Conservation (phyloP, 106 monocot species). For the Xerophyta viscosa region DNA sequence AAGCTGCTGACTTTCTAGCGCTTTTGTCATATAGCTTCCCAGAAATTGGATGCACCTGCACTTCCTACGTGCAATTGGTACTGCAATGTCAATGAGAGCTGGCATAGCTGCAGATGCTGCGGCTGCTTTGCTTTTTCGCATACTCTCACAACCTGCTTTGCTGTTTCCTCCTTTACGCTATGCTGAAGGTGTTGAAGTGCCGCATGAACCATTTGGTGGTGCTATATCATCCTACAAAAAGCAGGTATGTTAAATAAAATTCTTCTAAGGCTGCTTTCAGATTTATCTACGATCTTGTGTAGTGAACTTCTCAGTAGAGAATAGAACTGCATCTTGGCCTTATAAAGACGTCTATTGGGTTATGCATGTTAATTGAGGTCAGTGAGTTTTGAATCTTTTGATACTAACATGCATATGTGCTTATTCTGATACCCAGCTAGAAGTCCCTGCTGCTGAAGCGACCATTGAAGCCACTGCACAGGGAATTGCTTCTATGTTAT, state of each 20-base stretch:
- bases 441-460: slow-evolving; percentile 63
- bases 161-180: slow-evolving; percentile 89
- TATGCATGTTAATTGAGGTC: neutral
- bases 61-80: slow-evolving; percentile 93
- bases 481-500: slow-evolving; percentile 94
- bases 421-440: slow-evolving; percentile 33
- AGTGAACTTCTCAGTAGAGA: too few relatives aligned
- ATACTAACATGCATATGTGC: neutral
- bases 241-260: slow-evolving; percentile 43
- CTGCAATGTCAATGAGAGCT: slow-evolving; percentile 95
- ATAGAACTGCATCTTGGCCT: too few relatives aligned
- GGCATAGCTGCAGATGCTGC: slow-evolving; percentile 96
- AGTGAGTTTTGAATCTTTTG: neutral
- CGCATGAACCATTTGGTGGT: slow-evolving; percentile 58
- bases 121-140: slow-evolving; percentile 89
- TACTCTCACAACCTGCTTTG: slow-evolving; percentile 85
- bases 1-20: too few relatives aligned
- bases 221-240: slow-evolving; percentile 60
- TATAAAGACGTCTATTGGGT: neutral
- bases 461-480: slow-evolving; percentile 94
- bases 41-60: slow-evolving; percentile 99
- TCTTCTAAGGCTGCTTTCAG: too few relatives aligned
- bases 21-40: slow-evolving; percentile 57
- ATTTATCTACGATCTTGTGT: too few relatives aligned
- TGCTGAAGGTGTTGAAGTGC: slow-evolving; percentile 72